Evolutionary conservation across 495 filamentous ascomycete species (phyloP).

Genomic region (Terfezia boudieri): DNA sequence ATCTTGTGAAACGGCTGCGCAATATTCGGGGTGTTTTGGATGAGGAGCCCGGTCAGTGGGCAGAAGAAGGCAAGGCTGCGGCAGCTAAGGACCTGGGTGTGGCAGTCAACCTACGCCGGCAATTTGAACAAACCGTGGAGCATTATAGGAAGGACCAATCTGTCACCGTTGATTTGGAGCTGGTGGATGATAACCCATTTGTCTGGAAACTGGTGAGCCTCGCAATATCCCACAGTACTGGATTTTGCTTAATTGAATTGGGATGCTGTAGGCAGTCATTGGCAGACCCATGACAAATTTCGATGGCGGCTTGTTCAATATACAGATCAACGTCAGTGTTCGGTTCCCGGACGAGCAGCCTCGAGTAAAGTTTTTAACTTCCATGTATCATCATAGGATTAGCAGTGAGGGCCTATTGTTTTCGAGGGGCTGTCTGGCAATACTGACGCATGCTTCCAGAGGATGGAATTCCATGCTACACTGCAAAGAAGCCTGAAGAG

Average conservation of each 20-base stretch:
- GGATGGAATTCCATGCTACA: constrained; percentile 65
- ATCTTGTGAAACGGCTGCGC: constrained; percentile 44
- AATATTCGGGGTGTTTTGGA: constrained; percentile 45
- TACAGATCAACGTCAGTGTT: constrained; percentile 64
- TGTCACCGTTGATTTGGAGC: constrained; percentile 46
- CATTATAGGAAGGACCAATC: constrained; percentile 43
- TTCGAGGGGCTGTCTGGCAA: neutral
- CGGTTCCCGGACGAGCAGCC: constrained; percentile 83
- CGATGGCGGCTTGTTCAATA: constrained; percentile 73
- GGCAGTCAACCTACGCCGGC: constrained; percentile 57
- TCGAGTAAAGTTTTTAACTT: constrained; percentile 55
- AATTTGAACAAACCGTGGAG: constrained; percentile 64
- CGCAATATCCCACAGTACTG: constrained; percentile 27
- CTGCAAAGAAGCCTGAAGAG: constrained; percentile 50
- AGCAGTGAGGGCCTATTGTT: constrained; percentile 22
- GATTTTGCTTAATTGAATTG: neutral
- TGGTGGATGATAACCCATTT: constrained; percentile 53
- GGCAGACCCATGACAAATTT: constrained; percentile 82
- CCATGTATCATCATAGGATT: constrained; percentile 76
- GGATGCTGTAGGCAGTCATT: constrained; percentile 44
- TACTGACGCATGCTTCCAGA: constrained; percentile 7
- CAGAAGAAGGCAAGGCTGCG: constrained; percentile 36
- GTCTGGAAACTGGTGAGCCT: constrained; percentile 31
- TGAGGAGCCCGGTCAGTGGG: constrained; percentile 51
- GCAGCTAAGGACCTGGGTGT: constrained; percentile 47